Base-by-base conservation (phyloP, 2,329 filamentous ascomycete genomes). In the Epichloe bromicola region DNA sequence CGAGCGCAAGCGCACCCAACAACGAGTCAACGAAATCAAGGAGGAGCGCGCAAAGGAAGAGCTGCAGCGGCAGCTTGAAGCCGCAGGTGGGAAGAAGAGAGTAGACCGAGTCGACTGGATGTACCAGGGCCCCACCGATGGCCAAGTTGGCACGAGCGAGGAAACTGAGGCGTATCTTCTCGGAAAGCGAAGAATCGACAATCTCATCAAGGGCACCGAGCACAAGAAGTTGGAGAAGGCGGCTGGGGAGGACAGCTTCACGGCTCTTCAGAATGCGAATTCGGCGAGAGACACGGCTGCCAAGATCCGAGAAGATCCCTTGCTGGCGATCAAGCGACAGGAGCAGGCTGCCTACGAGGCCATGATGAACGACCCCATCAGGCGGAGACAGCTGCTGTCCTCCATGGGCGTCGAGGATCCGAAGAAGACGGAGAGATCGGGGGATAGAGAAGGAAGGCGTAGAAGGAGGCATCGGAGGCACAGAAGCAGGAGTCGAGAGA, bases 31-130 rank as follows among this genome's bases (percentile, higher is more conserved):
- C 62, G 93, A 98, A 69, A 83, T 95, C 57, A 88, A 90, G 58
- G 90, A 97, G 66, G 94, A 98, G 71, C 83, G 90, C 45, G 83
- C 86, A 46, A 86, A 95, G 58, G 88, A 96, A 66, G 90, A 97
- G 66, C 80, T 97, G 1, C 87, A 96, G 67, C 80, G 83, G 49
- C 78, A 97, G 58, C 88, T 96, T 51, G 93, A 96, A 68, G 83
- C 85, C 2, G 85, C 89, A 1, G 93, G 93, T 38, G 89, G 90
- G 51, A 81, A 79, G 60, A 90, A 88, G 63, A 78, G 85, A 49
- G 71, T 85, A 33, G 84, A 91, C 60, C 82, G 89, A 37, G 91
- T 98, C 26, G 93, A 97, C 61, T 98, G 93, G 88, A 96, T 98
- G 88, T 98, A 98, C 69, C 82, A 85, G 59, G 91, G 91, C 1